Percentiles rank a stretch among this genome's conserved stretches.
phyloP scores from a whole-genome alignment of 768 basidiomycete species.

The Mycena vitilis region DNA sequence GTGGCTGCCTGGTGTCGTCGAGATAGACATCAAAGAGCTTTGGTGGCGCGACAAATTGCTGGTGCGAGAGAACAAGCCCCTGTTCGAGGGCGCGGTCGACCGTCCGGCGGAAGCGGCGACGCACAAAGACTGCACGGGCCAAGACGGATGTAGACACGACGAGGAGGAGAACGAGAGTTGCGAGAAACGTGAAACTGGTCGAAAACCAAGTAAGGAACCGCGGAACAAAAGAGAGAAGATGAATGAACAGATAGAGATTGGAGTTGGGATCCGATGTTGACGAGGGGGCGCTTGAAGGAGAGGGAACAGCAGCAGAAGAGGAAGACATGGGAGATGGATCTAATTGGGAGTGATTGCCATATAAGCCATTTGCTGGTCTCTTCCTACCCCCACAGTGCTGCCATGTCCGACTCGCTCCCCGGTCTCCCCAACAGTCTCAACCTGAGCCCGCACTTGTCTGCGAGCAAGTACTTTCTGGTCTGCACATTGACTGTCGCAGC shows the following conservation, averaged over 20 bases:
- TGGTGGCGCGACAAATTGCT: slow-evolving; percentile 61
- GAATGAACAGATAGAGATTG: slow-evolving; percentile 59
- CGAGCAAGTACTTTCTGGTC: slow-evolving; percentile 91
- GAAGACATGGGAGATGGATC: slow-evolving; percentile 23
- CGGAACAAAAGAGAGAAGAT: neutral
- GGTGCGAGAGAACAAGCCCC: slow-evolving; percentile 56
- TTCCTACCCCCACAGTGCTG: neutral
- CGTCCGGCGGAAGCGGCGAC: slow-evolving; percentile 65
- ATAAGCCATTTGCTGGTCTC: neutral
- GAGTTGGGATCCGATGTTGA: slow-evolving; percentile 36
- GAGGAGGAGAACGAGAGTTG: slow-evolving; percentile 76
- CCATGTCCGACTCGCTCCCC: slow-evolving; percentile 28
- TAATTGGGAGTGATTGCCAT: neutral
- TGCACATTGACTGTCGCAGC: slow-evolving; percentile 91
- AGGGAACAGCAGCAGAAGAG: slow-evolving; percentile 3
- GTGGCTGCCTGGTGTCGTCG: slow-evolving; percentile 24
- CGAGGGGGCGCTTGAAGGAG: slow-evolving; percentile 28
- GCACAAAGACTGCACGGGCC: slow-evolving; percentile 69
- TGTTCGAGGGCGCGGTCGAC: slow-evolving; percentile 65
- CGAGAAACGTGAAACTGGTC: slow-evolving; percentile 75
- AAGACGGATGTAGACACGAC: slow-evolving; percentile 73
- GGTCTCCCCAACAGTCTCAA: slow-evolving; percentile 75
- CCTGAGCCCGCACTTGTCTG: slow-evolving; percentile 81
- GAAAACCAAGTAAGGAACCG: slow-evolving; percentile 20
- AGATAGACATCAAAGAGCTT: slow-evolving; percentile 62